These are phyloP conservation scores for Hygrophoropsis aurantiaca DNA, from an alignment of 768 basidiomycete species.

Conservation along the genomic window DNA sequence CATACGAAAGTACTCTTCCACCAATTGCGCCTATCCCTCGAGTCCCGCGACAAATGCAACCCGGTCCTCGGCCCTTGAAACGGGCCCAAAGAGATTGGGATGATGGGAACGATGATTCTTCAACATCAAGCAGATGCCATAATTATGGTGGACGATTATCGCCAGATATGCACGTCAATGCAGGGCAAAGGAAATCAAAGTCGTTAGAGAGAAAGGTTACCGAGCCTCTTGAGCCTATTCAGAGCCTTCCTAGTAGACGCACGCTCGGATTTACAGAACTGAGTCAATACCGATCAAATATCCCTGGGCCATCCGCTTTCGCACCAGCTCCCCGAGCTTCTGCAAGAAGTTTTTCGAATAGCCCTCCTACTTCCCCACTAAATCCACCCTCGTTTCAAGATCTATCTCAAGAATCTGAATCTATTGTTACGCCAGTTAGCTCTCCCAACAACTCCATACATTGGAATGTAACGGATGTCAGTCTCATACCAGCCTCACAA, in stretches of 20 bases:
- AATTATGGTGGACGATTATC: background rate
- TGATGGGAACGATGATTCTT: constrained; percentile 22
- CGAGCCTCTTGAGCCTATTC: constrained; percentile 28
- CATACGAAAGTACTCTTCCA: constrained; percentile 65
- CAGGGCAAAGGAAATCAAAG: constrained; percentile 19
- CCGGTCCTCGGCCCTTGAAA: constrained; percentile 36
- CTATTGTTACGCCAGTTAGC: constrained; percentile 50
- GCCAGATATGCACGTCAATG: background rate
- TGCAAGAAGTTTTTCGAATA: constrained; percentile 11
- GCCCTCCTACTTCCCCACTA: constrained; percentile 28
- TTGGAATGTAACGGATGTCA: constrained; percentile 36
- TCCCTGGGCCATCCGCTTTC: background rate
- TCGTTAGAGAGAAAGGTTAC: constrained; percentile 31
- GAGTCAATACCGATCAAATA: constrained; percentile 5
- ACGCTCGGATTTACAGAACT: constrained; percentile 2
- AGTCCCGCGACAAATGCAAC: constrained; percentile 49
- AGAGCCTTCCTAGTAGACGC: background rate
- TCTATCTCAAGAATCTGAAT: constrained; percentile 46
- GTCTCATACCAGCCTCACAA: constrained; percentile 36
- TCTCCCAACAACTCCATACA: constrained; percentile 57
- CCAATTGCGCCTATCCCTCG: constrained; percentile 54
- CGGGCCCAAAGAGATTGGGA: constrained; percentile 35
- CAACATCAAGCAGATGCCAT: background rate
- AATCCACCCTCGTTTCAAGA: constrained; percentile 22
- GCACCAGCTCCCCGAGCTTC: constrained; percentile 8